Evolutionary conservation across 345 rosid genomes (phyloP), one percentile per base, ranked within the genome.

Genomic region (Eucalyptus albens): DNA sequence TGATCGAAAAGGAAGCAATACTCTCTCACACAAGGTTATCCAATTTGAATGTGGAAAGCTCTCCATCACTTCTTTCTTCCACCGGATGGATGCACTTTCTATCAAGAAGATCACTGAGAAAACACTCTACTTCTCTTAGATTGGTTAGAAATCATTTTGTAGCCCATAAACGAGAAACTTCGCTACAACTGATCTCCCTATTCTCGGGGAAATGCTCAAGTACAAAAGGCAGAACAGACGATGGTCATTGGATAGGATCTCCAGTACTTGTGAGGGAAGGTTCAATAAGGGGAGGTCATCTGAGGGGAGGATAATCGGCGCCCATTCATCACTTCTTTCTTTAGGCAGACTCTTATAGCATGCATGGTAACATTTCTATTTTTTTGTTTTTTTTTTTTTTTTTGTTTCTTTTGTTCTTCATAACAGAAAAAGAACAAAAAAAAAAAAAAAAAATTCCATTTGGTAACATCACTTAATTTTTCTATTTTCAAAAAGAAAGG

Each of bases 191-290:
- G 11, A 93, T 86, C 17, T 16, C 62, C 49, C 87, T 86, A 40
- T 87, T 90, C 91, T 91, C 91, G 1, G 93, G 93, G 27, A 93
- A 24, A 91, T 83, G 91, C 92, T 88, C 60, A 91, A 72, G 90
- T 92, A 93, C 86, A 93, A n/a, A 87, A 92, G 91, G 72, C 93
- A 92, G 22, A 86, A 59, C 3, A 92, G 91, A 40, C 89, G 80
- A 59, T 93, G 89, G 87, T 91, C 88, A 80, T 88, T 91, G 33
- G 92, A 91, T 29, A 93, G 90, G 8, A 90, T 89, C 6, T 91
- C 88, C 10, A 89, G 86, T 80, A 88, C 72, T 53, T 53, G 56
- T 53, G 56, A 53, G 24, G 56, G 1, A 53, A 53, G 56, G 24
- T 53, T 53, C 24, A 19, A 53, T 17, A 53, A 53, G 21, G 77